Conservation (phyloP, 352 stramenopile species). For the Globisporangium splendens region DNA sequence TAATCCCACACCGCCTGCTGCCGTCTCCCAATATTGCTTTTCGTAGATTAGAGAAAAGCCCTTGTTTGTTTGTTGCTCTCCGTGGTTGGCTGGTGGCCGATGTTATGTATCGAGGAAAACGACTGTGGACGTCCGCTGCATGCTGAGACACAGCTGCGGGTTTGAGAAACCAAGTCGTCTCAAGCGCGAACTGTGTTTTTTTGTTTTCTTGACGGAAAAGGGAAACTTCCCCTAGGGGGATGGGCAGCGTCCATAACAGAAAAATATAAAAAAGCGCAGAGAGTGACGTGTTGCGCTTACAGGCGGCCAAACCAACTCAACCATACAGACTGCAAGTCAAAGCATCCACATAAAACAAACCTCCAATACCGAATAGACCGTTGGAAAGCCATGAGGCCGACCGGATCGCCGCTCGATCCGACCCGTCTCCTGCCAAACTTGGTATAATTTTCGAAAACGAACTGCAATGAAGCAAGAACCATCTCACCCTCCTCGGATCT, state of each 20-base stretch:
- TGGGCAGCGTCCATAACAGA: neutral
- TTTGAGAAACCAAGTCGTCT: neutral
- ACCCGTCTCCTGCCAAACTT: neutral
- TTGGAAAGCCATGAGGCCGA: neutral
- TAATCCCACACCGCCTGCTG: too few species aligned
- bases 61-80: slow-evolving; percentile 15
- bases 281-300: neutral
- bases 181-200: neutral
- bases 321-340: neutral
- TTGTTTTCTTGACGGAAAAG: neutral
- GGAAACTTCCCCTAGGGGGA: neutral
- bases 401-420: neutral
- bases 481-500: neutral
- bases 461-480: neutral
- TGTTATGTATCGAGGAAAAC: slow-evolving; percentile 17
- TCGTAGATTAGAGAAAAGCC: neutral
- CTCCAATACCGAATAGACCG: neutral
- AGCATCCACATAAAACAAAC: neutral
- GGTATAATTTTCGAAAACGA: neutral
- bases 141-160: slow-evolving; percentile 13
- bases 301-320: neutral
- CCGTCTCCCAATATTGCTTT: neutral
- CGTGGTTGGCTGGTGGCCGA: slow-evolving; percentile 31
- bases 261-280: neutral
- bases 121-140: slow-evolving; percentile 9